Percentiles rank a stretch among this genome's conserved stretches.
Conservation (phyloP, 2,329 filamentous ascomycete genomes). For the Fusarium sp. region DNA sequence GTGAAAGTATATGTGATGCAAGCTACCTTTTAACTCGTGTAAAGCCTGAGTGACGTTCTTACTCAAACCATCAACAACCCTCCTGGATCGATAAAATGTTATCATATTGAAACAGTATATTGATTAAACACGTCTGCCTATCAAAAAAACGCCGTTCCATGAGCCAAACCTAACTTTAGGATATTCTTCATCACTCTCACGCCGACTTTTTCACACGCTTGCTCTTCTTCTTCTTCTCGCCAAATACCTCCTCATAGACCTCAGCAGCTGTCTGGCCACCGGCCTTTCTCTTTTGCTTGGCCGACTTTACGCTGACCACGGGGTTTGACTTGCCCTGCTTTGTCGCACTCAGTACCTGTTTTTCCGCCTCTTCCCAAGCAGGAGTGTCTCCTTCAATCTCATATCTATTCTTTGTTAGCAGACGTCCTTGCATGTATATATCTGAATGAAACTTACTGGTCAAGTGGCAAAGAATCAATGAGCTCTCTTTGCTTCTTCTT, state of each 20-base stretch:
- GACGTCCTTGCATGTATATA: neutral
- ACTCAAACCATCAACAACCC: neutral
- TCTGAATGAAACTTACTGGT: conserved; percentile 58
- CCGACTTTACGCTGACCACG: conserved; percentile 83
- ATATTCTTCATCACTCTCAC: conserved; percentile 33
- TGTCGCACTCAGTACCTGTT: conserved; percentile 69
- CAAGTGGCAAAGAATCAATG: conserved; percentile 88
- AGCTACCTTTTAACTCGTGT: too few species aligned
- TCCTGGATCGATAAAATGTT: neutral
- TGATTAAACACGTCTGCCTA: conserved; percentile 30
- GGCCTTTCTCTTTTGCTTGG: conserved; percentile 79
- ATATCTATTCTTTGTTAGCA: conserved; percentile 55
- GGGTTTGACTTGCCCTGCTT: conserved; percentile 65
- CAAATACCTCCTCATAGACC: conserved; percentile 68
- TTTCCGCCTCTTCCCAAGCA: conserved; percentile 76
- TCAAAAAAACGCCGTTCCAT: conserved; percentile 40
- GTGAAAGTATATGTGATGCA: too few species aligned
- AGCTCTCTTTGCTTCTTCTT: conserved; percentile 84
- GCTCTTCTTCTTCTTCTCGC: conserved; percentile 64
- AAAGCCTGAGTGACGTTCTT: neutral
- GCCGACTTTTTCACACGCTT: conserved; percentile 52
- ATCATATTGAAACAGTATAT: conserved; percentile 16
- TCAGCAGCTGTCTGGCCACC: conserved; percentile 61
- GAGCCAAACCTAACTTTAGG: conserved; percentile 18
- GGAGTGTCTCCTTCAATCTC: conserved; percentile 70